phyloP scores from a whole-genome alignment of 768 basidiomycete species.

The Lactarius quietus region DNA sequence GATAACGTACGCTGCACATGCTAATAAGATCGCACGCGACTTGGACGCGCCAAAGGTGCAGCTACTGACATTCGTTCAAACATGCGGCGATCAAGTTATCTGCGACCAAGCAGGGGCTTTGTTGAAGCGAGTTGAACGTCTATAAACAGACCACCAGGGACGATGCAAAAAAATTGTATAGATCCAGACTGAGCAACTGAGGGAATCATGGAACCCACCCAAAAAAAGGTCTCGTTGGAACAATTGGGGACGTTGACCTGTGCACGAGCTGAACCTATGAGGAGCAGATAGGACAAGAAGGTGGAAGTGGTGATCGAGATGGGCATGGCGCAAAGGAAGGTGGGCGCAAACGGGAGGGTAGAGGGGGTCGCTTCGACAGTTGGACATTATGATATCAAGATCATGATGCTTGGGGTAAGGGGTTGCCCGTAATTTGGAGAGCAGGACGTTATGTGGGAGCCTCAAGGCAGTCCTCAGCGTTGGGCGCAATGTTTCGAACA shows the following conservation, averaged over 20 bases:
- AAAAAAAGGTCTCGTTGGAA: background rate
- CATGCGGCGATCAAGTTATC: slow-evolving; percentile 7
- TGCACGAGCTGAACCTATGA: background rate
- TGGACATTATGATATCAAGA: too few species aligned
- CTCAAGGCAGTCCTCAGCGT: too few species aligned
- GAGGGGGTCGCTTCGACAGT: too few species aligned
- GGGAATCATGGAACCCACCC: slow-evolving; percentile 21
- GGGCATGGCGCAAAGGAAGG: background rate
- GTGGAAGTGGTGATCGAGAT: background rate
- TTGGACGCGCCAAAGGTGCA: background rate
- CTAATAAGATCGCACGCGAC: background rate
- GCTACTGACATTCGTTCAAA: slow-evolving; percentile 17
- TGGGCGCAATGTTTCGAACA: too few species aligned
- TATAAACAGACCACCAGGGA: background rate
- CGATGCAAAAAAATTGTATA: background rate
- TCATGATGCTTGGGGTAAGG: too few species aligned
- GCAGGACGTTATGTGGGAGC: too few species aligned
- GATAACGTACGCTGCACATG: slow-evolving; percentile 17
- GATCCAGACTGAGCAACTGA: background rate
- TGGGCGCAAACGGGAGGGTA: background rate
- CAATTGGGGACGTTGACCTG: slow-evolving; percentile 13
- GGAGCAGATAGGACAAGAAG: background rate
- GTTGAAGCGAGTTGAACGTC: slow-evolving; percentile 20
- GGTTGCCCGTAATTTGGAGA: too few species aligned
- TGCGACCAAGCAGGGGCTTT: slow-evolving; percentile 14